Evolutionary conservation across 139 green algal species (phyloP).

Genomic region (Haematococcus lacustris): DNA sequence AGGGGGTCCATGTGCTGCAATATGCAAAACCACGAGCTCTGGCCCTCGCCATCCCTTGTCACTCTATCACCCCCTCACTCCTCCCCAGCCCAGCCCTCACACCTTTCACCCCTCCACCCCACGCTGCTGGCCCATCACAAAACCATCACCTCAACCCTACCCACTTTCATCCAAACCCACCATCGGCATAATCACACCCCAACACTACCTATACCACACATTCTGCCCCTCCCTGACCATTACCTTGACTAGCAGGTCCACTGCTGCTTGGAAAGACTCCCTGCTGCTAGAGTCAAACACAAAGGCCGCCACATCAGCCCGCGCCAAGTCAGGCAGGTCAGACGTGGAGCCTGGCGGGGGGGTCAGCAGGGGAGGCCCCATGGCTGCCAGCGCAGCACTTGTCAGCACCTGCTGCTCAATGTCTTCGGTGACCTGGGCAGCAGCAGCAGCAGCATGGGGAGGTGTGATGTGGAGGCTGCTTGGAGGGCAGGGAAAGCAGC

Average conservation of each 20-base stretch:
- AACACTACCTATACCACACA: too few species aligned
- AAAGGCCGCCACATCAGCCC: slow-evolving; percentile 51
- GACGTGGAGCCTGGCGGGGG: background rate
- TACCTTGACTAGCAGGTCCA: slow-evolving; percentile 14
- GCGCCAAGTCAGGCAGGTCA: slow-evolving; percentile 24
- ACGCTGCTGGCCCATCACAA: too few species aligned
- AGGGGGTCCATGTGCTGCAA: too few species aligned
- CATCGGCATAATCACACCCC: too few species aligned
- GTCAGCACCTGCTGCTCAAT: slow-evolving; percentile 19
- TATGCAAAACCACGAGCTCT: too few species aligned
- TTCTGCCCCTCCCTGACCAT: background rate
- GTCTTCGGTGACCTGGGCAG: slow-evolving; percentile 16
- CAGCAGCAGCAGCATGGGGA: background rate
- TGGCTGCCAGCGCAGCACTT: slow-evolving; percentile 6
- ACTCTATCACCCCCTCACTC: too few species aligned
- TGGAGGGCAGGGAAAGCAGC: too few species aligned
- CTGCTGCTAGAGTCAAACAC: slow-evolving; percentile 50
- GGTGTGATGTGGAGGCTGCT: background rate
- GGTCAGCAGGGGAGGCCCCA: background rate
- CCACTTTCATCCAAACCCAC: too few species aligned
- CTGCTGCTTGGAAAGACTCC: slow-evolving; percentile 25
- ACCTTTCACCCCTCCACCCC: too few species aligned
- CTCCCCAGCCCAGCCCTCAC: too few species aligned
- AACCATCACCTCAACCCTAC: too few species aligned
- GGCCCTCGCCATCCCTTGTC: too few species aligned